Percentiles rank a stretch among this genome's conserved stretches.
phyloP scores from a whole-genome alignment of 2,329 filamentous ascomycete genomes.

The Diaporthe ampelina region DNA sequence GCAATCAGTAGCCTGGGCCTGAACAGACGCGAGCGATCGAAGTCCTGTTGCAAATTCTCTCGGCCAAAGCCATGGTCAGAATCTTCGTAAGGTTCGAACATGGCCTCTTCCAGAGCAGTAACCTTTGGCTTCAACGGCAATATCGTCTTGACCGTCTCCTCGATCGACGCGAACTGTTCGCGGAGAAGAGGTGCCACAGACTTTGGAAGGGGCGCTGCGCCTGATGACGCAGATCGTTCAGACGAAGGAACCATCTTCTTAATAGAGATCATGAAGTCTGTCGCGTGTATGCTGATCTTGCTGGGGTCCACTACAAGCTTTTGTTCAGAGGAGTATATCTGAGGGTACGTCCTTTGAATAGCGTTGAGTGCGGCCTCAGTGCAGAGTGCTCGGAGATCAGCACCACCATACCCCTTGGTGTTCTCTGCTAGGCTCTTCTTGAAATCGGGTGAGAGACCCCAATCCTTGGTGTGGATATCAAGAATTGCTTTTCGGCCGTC shows the following conservation, averaged over 20 bases:
- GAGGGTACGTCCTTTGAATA: slow-evolving; percentile 94
- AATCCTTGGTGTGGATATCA: slow-evolving; percentile 94
- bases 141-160: slow-evolving; percentile 78
- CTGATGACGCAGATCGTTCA: slow-evolving; percentile 88
- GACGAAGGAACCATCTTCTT: slow-evolving; percentile 98
- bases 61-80: slow-evolving; percentile 86
- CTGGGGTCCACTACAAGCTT: slow-evolving; percentile 90
- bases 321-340: slow-evolving; percentile 92
- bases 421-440: slow-evolving; percentile 87
- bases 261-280: slow-evolving; percentile 97
- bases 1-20: slow-evolving; percentile 87
- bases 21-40: slow-evolving; percentile 90
- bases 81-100: slow-evolving; percentile 89
- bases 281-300: slow-evolving; percentile 88
- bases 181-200: slow-evolving; percentile 85
- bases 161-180: slow-evolving; percentile 78
- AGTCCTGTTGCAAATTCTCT: slow-evolving; percentile 81
- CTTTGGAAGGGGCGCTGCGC: slow-evolving; percentile 83
- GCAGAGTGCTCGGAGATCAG: slow-evolving; percentile 92
- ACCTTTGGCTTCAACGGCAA: slow-evolving; percentile 88
- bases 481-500: slow-evolving; percentile 87
- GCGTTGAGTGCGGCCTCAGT: slow-evolving; percentile 97
- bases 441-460: slow-evolving; percentile 85
- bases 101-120: slow-evolving; percentile 92
- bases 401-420: slow-evolving; percentile 97